Base-by-base conservation (phyloP, 805 yeast species). In the Myxozyma monticola region DNA sequence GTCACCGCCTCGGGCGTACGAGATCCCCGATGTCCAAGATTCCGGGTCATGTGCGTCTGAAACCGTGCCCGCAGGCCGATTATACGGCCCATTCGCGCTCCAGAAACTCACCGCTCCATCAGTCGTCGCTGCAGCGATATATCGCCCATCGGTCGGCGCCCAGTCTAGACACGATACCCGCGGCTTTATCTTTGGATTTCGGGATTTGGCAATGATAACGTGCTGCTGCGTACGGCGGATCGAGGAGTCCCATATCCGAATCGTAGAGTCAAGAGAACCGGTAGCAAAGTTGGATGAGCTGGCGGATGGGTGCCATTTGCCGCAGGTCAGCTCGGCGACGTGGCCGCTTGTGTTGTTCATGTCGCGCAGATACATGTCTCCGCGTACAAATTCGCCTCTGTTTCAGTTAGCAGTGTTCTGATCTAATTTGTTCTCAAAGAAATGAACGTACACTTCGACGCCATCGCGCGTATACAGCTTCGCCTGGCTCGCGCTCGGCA, bases 261-360 rank as follows among this genome's bases (percentile, higher is more conserved):
- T 59, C 0, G 74, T 70, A 6, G 65, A 59, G 48, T 69, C 73
- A 7, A 41, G 42, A 1, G 65, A 51, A 1, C 59, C 49, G 2
- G 74, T 69, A 9, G 62, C 62, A 38, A 69, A 68, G 14, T 10
- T 24, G 12, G 31, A 40, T 2, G 45, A 17, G 12, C 45, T 29
- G 38, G 48, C 39, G 12, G 45, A 26, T 2, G 66, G 66, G 31
- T 60, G 54, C 70, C 71, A 68, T n/a, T 48, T 39, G 6, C 62
- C 69, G 24, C 55, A 29, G 7, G 64, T 60, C 6, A 70, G 47
- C 38, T 58, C 67, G 1, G 69, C 65, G 4, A 61, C 51, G 50
- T 69, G 73, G 17, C 73, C 73, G 33, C 59, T 61, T 7, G 73
- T 69, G 44, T 67, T 66, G 40, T 59, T 57, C 60, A 69, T 56